Evolutionary conservation across 495 filamentous ascomycete genomes (phyloP), one percentile per base, ranked within the genome.

Genomic region (Emericellopsis terricola): DNA sequence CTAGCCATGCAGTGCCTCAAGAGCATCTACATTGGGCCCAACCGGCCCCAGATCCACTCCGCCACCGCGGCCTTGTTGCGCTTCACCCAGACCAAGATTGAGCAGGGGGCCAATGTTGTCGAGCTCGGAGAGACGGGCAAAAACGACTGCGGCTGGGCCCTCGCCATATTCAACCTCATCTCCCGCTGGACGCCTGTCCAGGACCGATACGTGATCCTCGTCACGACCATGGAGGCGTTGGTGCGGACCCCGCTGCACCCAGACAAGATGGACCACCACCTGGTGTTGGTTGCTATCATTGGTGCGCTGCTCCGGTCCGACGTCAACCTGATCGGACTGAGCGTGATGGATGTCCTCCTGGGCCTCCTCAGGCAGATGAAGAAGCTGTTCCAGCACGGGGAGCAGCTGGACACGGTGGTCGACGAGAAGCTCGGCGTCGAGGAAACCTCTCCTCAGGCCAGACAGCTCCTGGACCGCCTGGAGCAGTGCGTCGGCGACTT

Each of bases 261-360:
- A 46, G 65, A 76, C 8, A 68, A 71, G 14, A 40, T 91, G 32
- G 62, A 67, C 13, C 70, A 76, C 26, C 73, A 87, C 48, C 64
- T 78, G 18, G 71, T 82, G 11, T 54, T 91, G 28, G 66, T 75
- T 1, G 76, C 70, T 31, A 69, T 91, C 44, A 67, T 91, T 28
- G 73, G 74, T 37, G 81, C 77, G 36, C 60, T 93, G n/a, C 56
- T 94, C 27, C 73, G 76, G 37, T 93, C 85, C 0, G 71, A 82
- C 19, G 74, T 92, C 44, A 94, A 92, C 50, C 69, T 94, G 52
- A 92, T 94, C 38, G 86, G 86, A 1, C 62, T 94, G 27, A 92
- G 83, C 45, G 78, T 93, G 15, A 94, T 93, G 68, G 86, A 94
- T 49, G 71, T 93, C 5, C 59, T 93, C 14, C 58, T 87, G 15